Base-by-base conservation (phyloP, 352 stramenopile genomes). In the Globisporangium paddicum region DNA sequence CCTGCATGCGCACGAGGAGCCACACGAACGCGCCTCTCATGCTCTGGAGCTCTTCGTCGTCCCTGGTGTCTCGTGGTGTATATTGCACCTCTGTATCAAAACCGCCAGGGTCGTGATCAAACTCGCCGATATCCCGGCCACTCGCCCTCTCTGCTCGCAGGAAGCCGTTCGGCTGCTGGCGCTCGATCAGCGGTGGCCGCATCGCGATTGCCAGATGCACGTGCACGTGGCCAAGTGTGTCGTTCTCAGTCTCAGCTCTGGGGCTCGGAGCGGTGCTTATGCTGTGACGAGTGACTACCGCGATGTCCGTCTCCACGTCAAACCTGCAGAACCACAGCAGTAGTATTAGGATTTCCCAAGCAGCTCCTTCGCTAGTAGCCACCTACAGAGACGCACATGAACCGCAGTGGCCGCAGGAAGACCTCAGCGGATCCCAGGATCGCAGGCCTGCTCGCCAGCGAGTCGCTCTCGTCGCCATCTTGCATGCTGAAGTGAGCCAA, bases 391-490 rank as follows among this genome's bases (percentile, higher is more conserved):
- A 64, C 71, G 10, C 55, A 80, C 69, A 88, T 62, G 42, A 75
- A 87, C 14, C 79, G 76, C 40, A 89, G 61, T 18, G 79, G 79
- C 4, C 76, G 70, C 16, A 85, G 62, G 37, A 82, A 80, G 23
- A 89, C 62, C 38, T 64, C 67, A 0, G 69, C 68, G 0, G 58
- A 68, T n/a, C 72, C 76, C 0, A 85, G 44, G 41, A 83, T 64
- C 14, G 40, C 48, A 13, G 28, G 28, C 18, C 41, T 41, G 47
- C 10, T 54, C 3, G n/a, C 11, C n/a, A 54, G 9, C 8, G 54
- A 47, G 25, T 44, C 44, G 50, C 67, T 21, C 25, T 55, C 54
- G 5, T 58, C 50, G 3, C 42, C 37, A 26, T 62, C 47, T 14
- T 37, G 30, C 57, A 63, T 63, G 14, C 7, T 51, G 14, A 19